Percentiles rank a stretch among this genome's conserved stretches.
These are phyloP conservation scores for Saccharomycopsis microspora DNA, from an alignment of 805 yeast species.

Conservation along the genomic window DNA sequence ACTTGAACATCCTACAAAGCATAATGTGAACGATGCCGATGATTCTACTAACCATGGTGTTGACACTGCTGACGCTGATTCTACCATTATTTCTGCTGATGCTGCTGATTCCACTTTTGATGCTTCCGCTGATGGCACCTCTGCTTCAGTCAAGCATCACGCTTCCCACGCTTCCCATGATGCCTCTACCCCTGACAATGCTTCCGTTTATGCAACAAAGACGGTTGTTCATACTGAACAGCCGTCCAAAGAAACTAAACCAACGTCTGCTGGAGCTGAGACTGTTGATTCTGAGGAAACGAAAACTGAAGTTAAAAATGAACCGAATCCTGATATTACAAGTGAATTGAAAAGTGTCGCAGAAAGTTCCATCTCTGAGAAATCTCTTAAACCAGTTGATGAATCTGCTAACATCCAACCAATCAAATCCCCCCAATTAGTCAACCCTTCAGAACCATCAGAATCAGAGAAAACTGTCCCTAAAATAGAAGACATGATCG, in stretches of 20 bases:
- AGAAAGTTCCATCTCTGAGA: background rate
- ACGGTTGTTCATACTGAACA: background rate
- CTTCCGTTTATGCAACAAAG: background rate
- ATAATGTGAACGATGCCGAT: background rate
- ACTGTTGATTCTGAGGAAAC: constrained; percentile 15
- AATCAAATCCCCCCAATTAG: background rate
- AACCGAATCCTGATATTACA: constrained; percentile 2
- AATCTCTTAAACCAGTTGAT: background rate
- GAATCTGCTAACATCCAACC: background rate
- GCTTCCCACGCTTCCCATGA: too few species aligned
- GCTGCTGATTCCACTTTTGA: background rate
- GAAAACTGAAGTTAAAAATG: constrained; percentile 13
- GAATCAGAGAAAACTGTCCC: constrained; percentile 2
- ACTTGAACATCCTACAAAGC: background rate
- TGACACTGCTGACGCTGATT: background rate
- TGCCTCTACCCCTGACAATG: background rate
- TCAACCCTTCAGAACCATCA: background rate
- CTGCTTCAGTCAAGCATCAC: too few species aligned
- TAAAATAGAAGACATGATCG: constrained; percentile 15
- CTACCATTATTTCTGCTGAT: background rate
- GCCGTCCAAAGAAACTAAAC: constrained; percentile 2
- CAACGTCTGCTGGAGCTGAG: constrained; percentile 17
- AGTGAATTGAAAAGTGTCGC: background rate
- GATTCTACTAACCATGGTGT: too few species aligned
- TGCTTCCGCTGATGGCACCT: background rate